Evolutionary conservation across 2,329 filamentous ascomycete genomes (phyloP).

Genomic region (Calycina herbarum): DNA sequence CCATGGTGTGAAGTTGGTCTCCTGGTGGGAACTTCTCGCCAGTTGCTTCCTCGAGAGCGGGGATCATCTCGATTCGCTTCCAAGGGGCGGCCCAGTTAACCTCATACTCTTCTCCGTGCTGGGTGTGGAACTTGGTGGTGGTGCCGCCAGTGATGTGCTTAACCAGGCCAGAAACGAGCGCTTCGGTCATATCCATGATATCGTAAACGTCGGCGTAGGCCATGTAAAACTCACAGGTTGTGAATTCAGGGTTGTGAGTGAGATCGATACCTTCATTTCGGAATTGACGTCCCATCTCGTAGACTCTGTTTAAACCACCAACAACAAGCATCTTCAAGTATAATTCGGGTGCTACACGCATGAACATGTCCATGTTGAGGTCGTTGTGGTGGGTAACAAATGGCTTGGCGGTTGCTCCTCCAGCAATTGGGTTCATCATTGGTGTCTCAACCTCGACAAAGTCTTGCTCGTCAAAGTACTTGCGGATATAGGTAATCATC

Average conservation of each 20-base stretch:
- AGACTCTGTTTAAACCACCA: conserved; percentile 90
- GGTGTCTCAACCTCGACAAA: conserved; percentile 96
- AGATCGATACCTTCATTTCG: conserved; percentile 88
- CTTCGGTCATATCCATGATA: conserved; percentile 87
- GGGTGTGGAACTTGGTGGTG: conserved; percentile 81
- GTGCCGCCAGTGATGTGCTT: conserved; percentile 86
- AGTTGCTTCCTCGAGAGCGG: conserved; percentile 81
- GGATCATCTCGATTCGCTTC: conserved; percentile 94
- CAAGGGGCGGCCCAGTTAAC: conserved; percentile 97
- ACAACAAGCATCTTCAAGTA: conserved; percentile 96
- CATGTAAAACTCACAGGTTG: conserved; percentile 95
- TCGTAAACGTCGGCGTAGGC: conserved; percentile 92
- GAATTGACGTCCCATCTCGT: conserved; percentile 95
- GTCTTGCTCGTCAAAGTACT: conserved; percentile 82
- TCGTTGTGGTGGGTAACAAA: conserved; percentile 98
- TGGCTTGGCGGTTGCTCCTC: conserved; percentile 91
- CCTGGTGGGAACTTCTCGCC: conserved; percentile 93
- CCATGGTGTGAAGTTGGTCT: conserved; percentile 81
- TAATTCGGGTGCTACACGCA: conserved; percentile 92
- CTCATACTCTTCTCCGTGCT: conserved; percentile 80
- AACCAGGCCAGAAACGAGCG: conserved; percentile 85
- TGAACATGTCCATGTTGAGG: conserved; percentile 88
- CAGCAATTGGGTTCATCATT: conserved; percentile 95
- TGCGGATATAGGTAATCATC: conserved; percentile 83
- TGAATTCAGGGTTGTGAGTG: conserved; percentile 98